Conservation (phyloP, 345 rosid genomes). For the Salix brachista region DNA sequence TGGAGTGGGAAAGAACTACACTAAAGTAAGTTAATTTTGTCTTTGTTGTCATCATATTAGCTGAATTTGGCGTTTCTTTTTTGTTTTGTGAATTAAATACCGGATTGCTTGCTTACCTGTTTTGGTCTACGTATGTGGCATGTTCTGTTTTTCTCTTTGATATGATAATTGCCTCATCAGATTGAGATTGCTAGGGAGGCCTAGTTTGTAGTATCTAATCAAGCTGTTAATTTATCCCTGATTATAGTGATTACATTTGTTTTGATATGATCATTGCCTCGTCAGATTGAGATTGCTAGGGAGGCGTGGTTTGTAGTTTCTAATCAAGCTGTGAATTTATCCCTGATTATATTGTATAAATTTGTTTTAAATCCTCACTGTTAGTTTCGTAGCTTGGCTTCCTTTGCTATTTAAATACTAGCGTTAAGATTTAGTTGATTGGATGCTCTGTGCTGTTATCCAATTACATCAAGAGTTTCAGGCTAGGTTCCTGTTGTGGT, state of each 20-base stretch:
- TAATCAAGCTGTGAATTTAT: background rate
- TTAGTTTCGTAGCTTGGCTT: background rate
- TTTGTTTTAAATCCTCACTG: background rate
- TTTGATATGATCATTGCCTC: background rate
- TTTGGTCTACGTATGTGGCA: background rate
- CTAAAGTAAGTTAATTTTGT: conserved; percentile 50
- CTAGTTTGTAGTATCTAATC: background rate
- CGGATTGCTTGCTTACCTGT: background rate
- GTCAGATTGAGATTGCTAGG: background rate
- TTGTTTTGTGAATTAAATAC: background rate
- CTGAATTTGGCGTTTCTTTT: background rate
- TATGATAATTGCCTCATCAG: background rate
- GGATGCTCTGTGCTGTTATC: background rate
- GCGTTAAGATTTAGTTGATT: background rate
- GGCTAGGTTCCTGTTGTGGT: background rate
- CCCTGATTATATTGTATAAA: background rate
- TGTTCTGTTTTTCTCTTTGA: background rate
- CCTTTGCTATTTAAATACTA: background rate
- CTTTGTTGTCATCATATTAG: background rate
- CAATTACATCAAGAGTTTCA: background rate
- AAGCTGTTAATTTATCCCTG: background rate
- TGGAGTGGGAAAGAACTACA: conserved; percentile 90
- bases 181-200: background rate
- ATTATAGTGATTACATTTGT: too few species aligned
- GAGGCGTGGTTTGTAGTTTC: background rate